Evolutionary conservation across 2,329 filamentous ascomycete genomes (phyloP).

Genomic region (Trichoderma brevicompactum): DNA sequence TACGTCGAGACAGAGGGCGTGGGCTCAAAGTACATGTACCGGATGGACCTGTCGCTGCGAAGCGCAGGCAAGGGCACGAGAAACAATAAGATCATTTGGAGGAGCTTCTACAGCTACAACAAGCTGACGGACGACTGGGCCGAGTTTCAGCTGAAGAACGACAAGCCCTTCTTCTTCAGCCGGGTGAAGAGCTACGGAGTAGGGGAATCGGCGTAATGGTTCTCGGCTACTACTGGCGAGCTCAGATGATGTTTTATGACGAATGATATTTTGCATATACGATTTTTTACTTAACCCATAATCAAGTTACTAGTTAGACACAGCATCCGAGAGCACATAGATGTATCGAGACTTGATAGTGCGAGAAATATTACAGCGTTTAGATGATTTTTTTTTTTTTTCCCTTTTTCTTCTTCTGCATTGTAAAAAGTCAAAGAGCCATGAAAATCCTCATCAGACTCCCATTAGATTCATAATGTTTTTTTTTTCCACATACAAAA

Average conservation of each 20-base stretch:
- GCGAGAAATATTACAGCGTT: not conserved
- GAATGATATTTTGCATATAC: not conserved
- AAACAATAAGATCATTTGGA: constrained; percentile 90
- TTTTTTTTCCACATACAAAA: constrained; percentile 5
- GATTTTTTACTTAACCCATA: not conserved
- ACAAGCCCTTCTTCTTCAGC: constrained; percentile 70
- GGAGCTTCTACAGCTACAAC: constrained; percentile 90
- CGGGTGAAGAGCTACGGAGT: constrained; percentile 65
- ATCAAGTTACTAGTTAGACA: not conserved
- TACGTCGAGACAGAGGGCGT: constrained; percentile 87
- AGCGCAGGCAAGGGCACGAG: constrained; percentile 65
- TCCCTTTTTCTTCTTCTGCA: not conserved
- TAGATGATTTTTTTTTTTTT: not conserved
- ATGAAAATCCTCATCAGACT: not conserved
- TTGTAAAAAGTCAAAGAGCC: not conserved
- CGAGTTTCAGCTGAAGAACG: constrained; percentile 70
- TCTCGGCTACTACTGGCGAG: not conserved
- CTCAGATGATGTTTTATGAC: no score
- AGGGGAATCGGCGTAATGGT: constrained; percentile 28
- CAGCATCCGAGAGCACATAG: not conserved
- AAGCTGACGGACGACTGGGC: constrained; percentile 87
- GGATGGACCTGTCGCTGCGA: constrained; percentile 75
- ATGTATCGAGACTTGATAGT: not conserved
- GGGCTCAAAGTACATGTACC: constrained; percentile 77
- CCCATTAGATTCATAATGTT: constrained; percentile 9